A percentile compares a stretch with the other conserved stretches of the same genome.
These are phyloP conservation scores for Hymenoscyphus linearis DNA, from an alignment of 2,329 filamentous ascomycete species.

Conservation along the genomic window DNA sequence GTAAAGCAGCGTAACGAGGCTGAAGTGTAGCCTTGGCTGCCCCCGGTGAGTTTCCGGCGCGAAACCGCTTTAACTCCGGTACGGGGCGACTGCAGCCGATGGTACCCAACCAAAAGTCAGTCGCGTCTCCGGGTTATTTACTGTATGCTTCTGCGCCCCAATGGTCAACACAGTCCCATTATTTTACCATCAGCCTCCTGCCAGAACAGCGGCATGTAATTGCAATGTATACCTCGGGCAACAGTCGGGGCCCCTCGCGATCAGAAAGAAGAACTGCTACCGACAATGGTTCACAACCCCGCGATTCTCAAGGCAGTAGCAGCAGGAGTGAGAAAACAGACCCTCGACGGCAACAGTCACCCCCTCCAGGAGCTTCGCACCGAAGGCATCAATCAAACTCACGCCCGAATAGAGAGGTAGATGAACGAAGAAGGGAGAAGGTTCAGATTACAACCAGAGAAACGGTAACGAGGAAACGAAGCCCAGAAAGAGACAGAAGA, in stretches of 20 bases:
- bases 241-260: constrained; percentile 29
- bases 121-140: constrained; percentile 6
- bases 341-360: constrained; percentile 23
- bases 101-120: constrained; percentile 5
- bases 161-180: not conserved
- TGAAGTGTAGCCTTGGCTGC: not conserved
- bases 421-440: constrained; percentile 49
- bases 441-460: constrained; percentile 57
- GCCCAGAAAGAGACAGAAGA: constrained; percentile 45
- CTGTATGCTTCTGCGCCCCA: not conserved
- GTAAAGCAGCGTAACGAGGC: not conserved
- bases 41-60: not conserved
- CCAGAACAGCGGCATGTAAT: constrained; percentile 18
- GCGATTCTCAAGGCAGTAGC: constrained; percentile 20
- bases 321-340: constrained; percentile 27
- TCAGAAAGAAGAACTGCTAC: constrained; percentile 27
- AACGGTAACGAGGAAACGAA: constrained; percentile 54
- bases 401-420: constrained; percentile 43
- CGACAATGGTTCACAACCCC: constrained; percentile 30
- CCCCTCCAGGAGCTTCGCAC: constrained; percentile 37
- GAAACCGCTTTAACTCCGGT: constrained; percentile 3
- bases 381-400: constrained; percentile 54
- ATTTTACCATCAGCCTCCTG: not conserved
- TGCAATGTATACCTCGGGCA: constrained; percentile 31
- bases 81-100: constrained; percentile 1